Evolutionary conservation across 2,329 filamentous ascomycete genomes (phyloP), one percentile per base, ranked within the genome.

Genomic region (Drechslerella coelobrocha): DNA sequence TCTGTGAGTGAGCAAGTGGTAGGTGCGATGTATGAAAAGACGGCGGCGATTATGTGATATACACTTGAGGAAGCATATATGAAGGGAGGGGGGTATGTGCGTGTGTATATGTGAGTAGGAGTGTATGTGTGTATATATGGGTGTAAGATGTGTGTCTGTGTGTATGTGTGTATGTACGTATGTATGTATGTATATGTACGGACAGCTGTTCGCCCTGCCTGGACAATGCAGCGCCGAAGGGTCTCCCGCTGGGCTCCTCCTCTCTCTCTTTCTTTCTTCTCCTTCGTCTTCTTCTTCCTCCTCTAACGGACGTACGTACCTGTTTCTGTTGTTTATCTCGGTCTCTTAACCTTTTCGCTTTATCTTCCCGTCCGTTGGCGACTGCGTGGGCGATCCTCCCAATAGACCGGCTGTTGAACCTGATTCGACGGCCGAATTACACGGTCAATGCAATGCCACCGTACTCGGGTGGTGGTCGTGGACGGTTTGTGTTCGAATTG

Each of bases 171-270:
- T 21, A 7, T 17, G 43, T 48, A 48, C 12, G 7, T 45, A 8
- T 14, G 43, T 48, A 19, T 48, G 12, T 48, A 26, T 19, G 12
- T 23, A 19, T 48, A 51, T 27, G 47, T 31, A 51, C 21, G 47
- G 24, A 26, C 47, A 51, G 27, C 47, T 51, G 43, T 48, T 54
- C 47, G 47, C 14, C 47, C 47, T 17, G 47, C 21, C 6, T 12
- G 47, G 14, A 31, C 21, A 10, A 29, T 26, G 47, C 47, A 51
- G 21, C 27, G 27, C 5, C 47, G 23, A 24, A 23, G 21, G 21
- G 27, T 26, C 27, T 26, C 47, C 19, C 47, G 47, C 21, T 9
- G 47, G 47, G 47, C 47, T 51, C 47, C 47, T 51, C 47, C 43
- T 23, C 17, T 12, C 12, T 6, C 29, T 6, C n/a, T n/a, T n/a